A percentile compares a stretch with the other conserved stretches of the same genome.
phyloP scores from a whole-genome alignment of 1,139 yeast genomes.

The Protomyces lactucae-debilis region DNA sequence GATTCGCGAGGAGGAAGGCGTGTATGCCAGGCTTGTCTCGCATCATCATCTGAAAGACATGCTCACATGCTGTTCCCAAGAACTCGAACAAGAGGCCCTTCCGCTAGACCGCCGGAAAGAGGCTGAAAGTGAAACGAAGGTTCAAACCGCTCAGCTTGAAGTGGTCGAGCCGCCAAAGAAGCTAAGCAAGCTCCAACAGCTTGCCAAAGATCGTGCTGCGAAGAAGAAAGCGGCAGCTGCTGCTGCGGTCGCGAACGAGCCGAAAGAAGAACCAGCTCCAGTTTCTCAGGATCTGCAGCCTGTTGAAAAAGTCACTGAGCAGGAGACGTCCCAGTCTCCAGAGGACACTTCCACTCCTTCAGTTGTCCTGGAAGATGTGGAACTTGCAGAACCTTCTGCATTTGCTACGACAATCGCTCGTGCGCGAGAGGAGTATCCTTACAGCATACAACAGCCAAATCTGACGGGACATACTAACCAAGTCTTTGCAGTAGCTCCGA shows the following conservation, averaged over 20 bases:
- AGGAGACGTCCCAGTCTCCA: not conserved
- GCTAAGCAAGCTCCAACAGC: constrained; percentile 47
- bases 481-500: constrained; percentile 36
- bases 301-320: not conserved
- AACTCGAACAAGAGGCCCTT: not conserved
- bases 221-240: constrained; percentile 25
- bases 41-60: not conserved
- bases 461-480: constrained; percentile 28
- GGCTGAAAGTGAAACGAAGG: not conserved
- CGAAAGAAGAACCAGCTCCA: not conserved
- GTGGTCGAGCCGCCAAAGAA: constrained; percentile 27
- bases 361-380: not conserved
- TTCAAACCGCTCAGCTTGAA: not conserved
- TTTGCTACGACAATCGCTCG: constrained; percentile 30
- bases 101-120: not conserved
- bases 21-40: not conserved
- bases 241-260: constrained; percentile 25
- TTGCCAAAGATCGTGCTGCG: constrained; percentile 47
- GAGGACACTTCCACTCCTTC: not conserved
- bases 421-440: not conserved
- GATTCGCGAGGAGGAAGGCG: not conserved
- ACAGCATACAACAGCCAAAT: not conserved
- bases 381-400: constrained; percentile 41
- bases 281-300: not conserved
- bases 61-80: not conserved